Conservation (phyloP, 176 grass and related monocot species). For the Zoysia pacifica region DNA sequence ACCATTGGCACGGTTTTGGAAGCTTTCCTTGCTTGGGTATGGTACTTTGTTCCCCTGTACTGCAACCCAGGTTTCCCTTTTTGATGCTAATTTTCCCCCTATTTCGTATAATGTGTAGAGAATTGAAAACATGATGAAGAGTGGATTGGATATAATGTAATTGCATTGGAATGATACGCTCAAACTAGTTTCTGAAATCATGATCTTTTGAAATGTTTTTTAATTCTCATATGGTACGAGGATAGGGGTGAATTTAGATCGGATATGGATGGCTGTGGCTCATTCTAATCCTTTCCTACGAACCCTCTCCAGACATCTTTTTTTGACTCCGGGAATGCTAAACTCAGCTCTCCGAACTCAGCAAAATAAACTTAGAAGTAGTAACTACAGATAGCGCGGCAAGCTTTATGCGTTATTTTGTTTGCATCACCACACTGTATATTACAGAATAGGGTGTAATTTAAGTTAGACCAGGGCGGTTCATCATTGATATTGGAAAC, state of each 20-base stretch:
- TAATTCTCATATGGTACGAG: neutral
- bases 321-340: too few species aligned
- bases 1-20: constrained; percentile 66
- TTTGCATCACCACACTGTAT: neutral
- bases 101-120: neutral
- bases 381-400: neutral
- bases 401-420: neutral
- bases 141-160: neutral
- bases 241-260: neutral
- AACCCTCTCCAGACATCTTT: too few species aligned
- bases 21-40: constrained; percentile 81
- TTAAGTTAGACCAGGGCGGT: neutral
- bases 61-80: neutral
- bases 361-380: too few species aligned
- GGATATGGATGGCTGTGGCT: neutral
- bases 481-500: neutral
- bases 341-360: too few species aligned
- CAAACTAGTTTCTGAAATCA: neutral
- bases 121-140: neutral
- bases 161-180: neutral
- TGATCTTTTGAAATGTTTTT: neutral
- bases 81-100: neutral
- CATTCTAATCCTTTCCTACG: neutral
- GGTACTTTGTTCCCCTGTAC: neutral
- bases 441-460: neutral